phyloP scores from a whole-genome alignment of 805 yeast genomes.

The Yamadazyma philogaea region DNA sequence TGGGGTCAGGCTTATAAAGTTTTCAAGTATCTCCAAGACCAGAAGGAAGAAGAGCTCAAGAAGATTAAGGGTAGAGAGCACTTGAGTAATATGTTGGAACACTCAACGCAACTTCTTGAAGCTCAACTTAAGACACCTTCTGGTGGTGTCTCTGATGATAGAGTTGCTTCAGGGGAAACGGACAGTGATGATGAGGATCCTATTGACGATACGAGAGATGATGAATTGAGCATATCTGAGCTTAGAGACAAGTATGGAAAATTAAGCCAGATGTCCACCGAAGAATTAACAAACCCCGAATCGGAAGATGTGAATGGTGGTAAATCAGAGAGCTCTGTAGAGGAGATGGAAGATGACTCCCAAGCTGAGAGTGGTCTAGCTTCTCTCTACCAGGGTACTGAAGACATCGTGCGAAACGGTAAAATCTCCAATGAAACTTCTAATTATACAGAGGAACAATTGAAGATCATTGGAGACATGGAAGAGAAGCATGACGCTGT shows the following conservation, averaged over 20 bases:
- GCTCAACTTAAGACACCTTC: conserved; percentile 63
- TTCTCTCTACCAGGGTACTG: conserved; percentile 28
- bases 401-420: background rate
- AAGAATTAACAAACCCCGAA: conserved; percentile 14
- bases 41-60: conserved; percentile 76
- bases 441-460: conserved; percentile 35
- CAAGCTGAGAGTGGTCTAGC: conserved; percentile 22
- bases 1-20: conserved; percentile 91
- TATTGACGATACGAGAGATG: conserved; percentile 23
- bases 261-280: conserved; percentile 20
- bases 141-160: conserved; percentile 18
- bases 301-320: background rate
- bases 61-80: conserved; percentile 82
- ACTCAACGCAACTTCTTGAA: conserved; percentile 84
- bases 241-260: conserved; percentile 54
- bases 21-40: conserved; percentile 65
- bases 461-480: conserved; percentile 24
- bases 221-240: conserved; percentile 52
- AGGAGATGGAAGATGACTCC: conserved; percentile 13
- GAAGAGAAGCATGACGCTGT: background rate
- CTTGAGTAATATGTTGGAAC: conserved; percentile 81
- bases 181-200: conserved; percentile 23
- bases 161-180: conserved; percentile 15
- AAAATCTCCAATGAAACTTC: conserved; percentile 17
- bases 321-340: background rate